Conservation (phyloP, 192 early-diverging fungal species). For the Gonapodya prolifera region DNA sequence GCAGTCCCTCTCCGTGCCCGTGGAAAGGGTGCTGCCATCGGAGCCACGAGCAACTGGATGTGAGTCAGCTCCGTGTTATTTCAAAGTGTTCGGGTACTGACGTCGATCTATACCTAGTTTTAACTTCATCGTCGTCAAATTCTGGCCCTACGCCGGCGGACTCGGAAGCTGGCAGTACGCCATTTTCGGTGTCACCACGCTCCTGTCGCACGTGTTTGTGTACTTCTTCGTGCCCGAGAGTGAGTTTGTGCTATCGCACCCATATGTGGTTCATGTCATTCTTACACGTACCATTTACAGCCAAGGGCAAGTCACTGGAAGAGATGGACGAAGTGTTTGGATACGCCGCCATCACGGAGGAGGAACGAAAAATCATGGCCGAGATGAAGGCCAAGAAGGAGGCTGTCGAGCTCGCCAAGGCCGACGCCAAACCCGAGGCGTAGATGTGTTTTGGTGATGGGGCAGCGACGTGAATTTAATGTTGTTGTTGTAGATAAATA, state of each 20-base stretch:
- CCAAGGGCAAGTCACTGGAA: not conserved
- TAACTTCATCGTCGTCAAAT: not conserved
- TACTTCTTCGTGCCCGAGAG: conserved; percentile 33
- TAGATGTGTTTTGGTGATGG: no score
- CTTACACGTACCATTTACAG: not conserved
- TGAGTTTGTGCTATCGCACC: not conserved
- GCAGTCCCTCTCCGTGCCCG: conserved; percentile 77
- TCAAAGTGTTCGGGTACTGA: not conserved
- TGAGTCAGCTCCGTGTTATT: not conserved
- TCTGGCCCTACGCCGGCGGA: not conserved
- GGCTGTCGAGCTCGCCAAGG: not conserved
- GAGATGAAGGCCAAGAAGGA: not conserved
- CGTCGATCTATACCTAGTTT: not conserved
- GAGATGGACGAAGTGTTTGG: conserved; percentile 4
- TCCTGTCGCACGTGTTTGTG: conserved; percentile 19
- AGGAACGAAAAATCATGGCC: not conserved
- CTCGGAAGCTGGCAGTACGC: conserved; percentile 15
- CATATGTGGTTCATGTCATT: no score
- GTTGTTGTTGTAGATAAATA: no score
- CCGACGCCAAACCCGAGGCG: not conserved
- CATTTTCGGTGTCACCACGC: conserved; percentile 29
- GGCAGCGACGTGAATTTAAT: no score
- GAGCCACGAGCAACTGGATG: conserved; percentile 80
- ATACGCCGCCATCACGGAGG: not conserved
- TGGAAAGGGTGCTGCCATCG: conserved; percentile 68